Percentiles rank a stretch among this genome's conserved stretches.
phyloP scores from a whole-genome alignment of 805 yeast genomes.

The Candida gorgasii region DNA sequence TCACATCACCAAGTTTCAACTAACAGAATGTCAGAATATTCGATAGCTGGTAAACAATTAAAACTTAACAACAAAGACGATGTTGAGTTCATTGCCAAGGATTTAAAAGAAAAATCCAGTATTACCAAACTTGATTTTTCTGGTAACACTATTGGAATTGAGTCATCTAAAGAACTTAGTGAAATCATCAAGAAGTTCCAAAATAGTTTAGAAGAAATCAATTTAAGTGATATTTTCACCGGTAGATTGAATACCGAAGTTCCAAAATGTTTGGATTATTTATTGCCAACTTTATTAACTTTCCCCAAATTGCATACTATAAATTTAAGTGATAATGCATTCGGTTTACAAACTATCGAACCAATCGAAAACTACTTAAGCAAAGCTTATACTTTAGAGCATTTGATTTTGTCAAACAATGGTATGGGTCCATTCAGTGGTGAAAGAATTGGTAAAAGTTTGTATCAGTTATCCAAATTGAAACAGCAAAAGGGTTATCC shows the following conservation, averaged over 20 bases:
- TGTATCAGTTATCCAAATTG: conserved; percentile 66
- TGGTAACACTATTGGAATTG: conserved; percentile 94
- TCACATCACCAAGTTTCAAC: conserved; percentile 1
- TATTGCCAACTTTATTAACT: conserved; percentile 71
- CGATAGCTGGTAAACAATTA: conserved; percentile 71
- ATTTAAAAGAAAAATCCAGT: conserved; percentile 50
- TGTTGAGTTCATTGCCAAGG: conserved; percentile 66
- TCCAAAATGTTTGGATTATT: conserved; percentile 72
- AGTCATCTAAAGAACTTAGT: conserved; percentile 75
- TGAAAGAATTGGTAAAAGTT: conserved; percentile 85
- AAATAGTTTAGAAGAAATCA: conserved; percentile 60
- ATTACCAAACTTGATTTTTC: conserved; percentile 70
- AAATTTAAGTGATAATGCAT: conserved; percentile 92
- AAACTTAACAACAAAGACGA: conserved; percentile 75
- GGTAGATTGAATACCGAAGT: conserved; percentile 95
- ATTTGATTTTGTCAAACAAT: conserved; percentile 86
- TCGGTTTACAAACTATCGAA: conserved; percentile 93
- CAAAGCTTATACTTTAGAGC: conserved; percentile 76
- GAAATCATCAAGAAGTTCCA: conserved; percentile 43
- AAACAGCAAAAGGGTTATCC: conserved; percentile 52
- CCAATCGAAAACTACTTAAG: conserved; percentile 79
- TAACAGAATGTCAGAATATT: conserved; percentile 24
- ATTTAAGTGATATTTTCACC: conserved; percentile 91
- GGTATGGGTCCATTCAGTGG: conserved; percentile 99
- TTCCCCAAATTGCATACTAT: conserved; percentile 70